Percentiles rank a stretch among this genome's conserved stretches.
phyloP scores from a whole-genome alignment of 345 rosid species.

The Boechera stricta region DNA sequence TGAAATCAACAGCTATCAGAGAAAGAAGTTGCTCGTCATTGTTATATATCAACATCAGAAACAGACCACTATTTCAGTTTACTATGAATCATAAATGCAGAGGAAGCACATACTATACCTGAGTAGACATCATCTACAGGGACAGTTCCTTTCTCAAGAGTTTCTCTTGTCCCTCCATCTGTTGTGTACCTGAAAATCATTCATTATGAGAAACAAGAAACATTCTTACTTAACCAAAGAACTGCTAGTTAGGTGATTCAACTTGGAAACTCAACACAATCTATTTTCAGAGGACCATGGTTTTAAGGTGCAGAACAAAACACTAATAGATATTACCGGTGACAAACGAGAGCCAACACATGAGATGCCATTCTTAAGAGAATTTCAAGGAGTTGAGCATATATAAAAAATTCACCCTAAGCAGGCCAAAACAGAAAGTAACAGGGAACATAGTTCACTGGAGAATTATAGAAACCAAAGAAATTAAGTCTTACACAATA shows the following conservation, averaged over 20 bases:
- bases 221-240: neutral
- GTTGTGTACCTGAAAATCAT: slow-evolving; percentile 76
- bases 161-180: slow-evolving; percentile 82
- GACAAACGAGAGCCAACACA: neutral
- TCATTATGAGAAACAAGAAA: slow-evolving; percentile 25
- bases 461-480: slow-evolving; percentile 2
- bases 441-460: neutral
- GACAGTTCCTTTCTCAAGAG: slow-evolving; percentile 81
- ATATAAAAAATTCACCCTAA: neutral
- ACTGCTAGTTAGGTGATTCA: neutral
- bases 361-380: neutral
- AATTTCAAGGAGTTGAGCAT: neutral
- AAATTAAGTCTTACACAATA: slow-evolving; percentile 62
- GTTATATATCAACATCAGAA: neutral
- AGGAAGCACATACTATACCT: slow-evolving; percentile 51
- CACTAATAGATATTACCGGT: neutral
- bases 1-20: slow-evolving; percentile 86
- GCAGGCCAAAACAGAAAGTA: neutral
- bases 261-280: neutral
- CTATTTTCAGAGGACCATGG: neutral
- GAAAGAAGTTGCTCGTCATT: slow-evolving; percentile 21
- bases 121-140: slow-evolving; percentile 69
- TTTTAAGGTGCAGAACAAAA: slow-evolving; percentile 13
- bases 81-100: slow-evolving; percentile 8
- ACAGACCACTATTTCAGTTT: neutral